A percentile compares a stretch with the other conserved stretches of the same genome.
phyloP scores from a whole-genome alignment of 148 eudicot genomes.

The Linanthus parryae region DNA sequence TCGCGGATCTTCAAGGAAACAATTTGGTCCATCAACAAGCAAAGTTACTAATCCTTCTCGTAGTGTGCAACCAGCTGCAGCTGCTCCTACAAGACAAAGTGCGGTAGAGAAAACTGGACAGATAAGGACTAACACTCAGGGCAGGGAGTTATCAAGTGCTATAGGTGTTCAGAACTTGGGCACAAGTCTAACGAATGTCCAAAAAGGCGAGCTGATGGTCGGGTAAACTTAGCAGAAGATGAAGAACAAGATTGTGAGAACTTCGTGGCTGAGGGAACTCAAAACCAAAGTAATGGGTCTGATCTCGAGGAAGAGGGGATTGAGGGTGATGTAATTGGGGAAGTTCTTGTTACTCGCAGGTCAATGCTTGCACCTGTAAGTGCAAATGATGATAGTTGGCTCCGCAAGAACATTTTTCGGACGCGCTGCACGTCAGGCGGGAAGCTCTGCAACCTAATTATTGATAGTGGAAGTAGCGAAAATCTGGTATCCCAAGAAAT shows the following conservation, averaged over 20 bases:
- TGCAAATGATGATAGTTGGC: background rate
- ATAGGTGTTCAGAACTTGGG: background rate
- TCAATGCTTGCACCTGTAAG: background rate
- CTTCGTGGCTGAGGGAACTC: too few relatives aligned
- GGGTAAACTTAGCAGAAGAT: background rate
- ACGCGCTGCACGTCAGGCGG: background rate
- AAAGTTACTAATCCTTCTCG: background rate
- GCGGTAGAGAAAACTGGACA: background rate
- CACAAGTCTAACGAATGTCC: background rate
- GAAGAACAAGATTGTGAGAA: too few relatives aligned
- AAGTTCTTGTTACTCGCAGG: background rate
- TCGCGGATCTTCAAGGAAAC: background rate
- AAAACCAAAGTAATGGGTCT: too few relatives aligned
- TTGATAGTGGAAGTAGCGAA: constrained; percentile 1
- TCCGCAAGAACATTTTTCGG: background rate
- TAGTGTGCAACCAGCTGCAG: background rate
- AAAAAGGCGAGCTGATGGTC: background rate
- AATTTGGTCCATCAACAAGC: background rate
- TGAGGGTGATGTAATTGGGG: background rate
- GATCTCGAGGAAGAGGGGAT: background rate
- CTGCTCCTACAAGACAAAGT: background rate
- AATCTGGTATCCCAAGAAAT: background rate
- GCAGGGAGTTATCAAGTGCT: background rate
- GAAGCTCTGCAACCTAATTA: constrained; percentile 2
- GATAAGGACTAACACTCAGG: background rate